Evolutionary conservation across 2,329 filamentous ascomycete genomes (phyloP), one percentile per base, ranked within the genome.

Genomic region (Beauveria bassiana): DNA sequence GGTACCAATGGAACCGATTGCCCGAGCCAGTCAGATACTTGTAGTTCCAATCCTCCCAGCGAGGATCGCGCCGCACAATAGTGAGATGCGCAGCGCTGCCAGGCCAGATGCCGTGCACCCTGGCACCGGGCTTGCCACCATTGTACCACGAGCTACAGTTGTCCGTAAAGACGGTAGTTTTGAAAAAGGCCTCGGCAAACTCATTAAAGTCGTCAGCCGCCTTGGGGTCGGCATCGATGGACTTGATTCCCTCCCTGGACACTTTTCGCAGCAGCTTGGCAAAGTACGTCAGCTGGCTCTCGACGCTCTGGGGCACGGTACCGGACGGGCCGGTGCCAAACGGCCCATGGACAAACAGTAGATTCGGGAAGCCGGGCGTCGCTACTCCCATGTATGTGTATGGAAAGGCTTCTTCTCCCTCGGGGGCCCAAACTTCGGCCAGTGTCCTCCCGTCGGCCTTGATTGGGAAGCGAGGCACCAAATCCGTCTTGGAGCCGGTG

Each of bases 61-160:
- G 70, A 1, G 81, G 81, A n/a, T 81, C 74, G 24, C 77, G 71
- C 26, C 84, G 76, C 8, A 87, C 77, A 16, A 83, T 78, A 2
- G 85, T 86, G 38, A 85, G 74, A 66, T 88, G 85, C 0, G 81
- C 77, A 1, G 86, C 86, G 65, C 84, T 88, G 0, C 87, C 87
- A 0, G 88, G 88, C 82, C 87, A 91, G 7, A 89, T 69, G 0
- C 86, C 87, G 64, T 89, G 85, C 26, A 91, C 85, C 4, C 86
- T 75, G 0, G 78, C 81, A 0, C 86, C 87, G 0, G 86, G 81
- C 6, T 74, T 74, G 0, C 84, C 85, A 14, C 87, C 85, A 63
- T 91, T 91, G 63, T 88, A 88, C 88, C 88, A 91, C 0, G 84
- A 87, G 46, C 82, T 85, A 70, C 88, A 91, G 61, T 83, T 81